A percentile compares a stretch with the other conserved stretches of the same genome.
Conservation (phyloP, 228 moss, liverwort and hornwort species). For the Sphagnum magellanicum region DNA sequence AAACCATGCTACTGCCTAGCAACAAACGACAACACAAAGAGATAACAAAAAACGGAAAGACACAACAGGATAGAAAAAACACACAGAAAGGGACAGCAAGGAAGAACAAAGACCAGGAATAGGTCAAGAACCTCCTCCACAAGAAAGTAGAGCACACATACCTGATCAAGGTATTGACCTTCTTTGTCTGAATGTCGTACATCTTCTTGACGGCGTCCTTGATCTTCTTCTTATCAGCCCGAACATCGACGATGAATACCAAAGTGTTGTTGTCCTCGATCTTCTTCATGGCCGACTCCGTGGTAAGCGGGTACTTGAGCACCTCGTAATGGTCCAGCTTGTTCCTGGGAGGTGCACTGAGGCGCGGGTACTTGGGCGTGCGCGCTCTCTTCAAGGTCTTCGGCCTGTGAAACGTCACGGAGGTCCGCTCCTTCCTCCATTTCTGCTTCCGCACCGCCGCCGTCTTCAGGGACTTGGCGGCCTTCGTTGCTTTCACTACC, state of each 20-base stretch:
- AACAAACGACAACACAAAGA: no score
- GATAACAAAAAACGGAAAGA: no score
- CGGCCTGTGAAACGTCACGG: constrained; percentile 34
- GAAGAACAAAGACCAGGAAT: not conserved
- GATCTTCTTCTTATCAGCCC: constrained; percentile 41
- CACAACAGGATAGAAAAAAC: no score
- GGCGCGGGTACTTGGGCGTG: constrained; percentile 29
- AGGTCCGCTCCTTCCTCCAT: constrained; percentile 30
- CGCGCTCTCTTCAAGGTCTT: constrained; percentile 35
- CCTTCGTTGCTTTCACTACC: constrained; percentile 19
- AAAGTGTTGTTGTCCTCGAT: constrained; percentile 42
- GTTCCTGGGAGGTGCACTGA: constrained; percentile 29
- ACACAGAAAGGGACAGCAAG: no score
- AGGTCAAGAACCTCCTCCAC: not conserved
- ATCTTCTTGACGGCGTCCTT: constrained; percentile 47
- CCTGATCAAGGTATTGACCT: constrained; percentile 43
- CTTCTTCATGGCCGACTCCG: constrained; percentile 47
- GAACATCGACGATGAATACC: constrained; percentile 37
- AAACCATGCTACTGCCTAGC: no score
- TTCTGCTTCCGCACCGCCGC: constrained; percentile 24
- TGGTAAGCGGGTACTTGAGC: constrained; percentile 35
- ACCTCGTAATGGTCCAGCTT: constrained; percentile 42
- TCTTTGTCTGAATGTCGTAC: constrained; percentile 43
- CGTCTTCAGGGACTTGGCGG: constrained; percentile 38
- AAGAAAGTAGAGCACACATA: not conserved